Evolutionary conservation across 305 asterid genomes (phyloP).

Genomic region (Solanum hybrid): DNA sequence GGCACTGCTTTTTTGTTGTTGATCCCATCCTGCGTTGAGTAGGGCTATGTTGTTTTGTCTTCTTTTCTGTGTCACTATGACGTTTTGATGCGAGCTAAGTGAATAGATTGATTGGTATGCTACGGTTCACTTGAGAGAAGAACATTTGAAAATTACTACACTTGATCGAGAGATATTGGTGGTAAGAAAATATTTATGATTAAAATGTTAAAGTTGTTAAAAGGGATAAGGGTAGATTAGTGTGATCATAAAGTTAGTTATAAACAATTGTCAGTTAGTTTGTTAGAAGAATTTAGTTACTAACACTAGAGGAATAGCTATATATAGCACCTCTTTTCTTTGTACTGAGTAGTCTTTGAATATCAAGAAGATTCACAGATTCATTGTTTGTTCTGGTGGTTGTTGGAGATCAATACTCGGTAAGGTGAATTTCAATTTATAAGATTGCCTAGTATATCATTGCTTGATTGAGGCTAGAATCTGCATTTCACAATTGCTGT

Average conservation of each 20-base stretch:
- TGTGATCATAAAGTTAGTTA: neutral
- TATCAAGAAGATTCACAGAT: neutral
- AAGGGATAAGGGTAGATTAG: neutral
- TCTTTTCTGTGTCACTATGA: neutral
- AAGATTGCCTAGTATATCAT: neutral
- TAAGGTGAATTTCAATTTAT: neutral
- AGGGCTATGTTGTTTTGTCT: neutral
- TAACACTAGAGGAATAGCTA: neutral
- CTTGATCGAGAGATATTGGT: neutral
- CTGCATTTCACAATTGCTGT: no score
- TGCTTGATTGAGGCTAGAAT: no score
- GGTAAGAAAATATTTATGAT: neutral
- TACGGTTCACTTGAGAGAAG: neutral
- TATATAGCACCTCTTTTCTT: neutral
- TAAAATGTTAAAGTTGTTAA: no score
- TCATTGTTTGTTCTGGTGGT: neutral
- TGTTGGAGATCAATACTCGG: neutral
- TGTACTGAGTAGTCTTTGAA: no score
- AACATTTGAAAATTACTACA: neutral
- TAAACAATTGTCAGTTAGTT: neutral
- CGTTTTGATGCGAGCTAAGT: neutral
- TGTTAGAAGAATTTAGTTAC: neutral
- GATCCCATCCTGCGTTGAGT: neutral
- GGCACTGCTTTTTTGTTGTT: neutral
- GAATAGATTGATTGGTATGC: neutral